Evolutionary conservation across 2,329 filamentous ascomycete genomes (phyloP).

Genomic region (Monosporascus sp.): DNA sequence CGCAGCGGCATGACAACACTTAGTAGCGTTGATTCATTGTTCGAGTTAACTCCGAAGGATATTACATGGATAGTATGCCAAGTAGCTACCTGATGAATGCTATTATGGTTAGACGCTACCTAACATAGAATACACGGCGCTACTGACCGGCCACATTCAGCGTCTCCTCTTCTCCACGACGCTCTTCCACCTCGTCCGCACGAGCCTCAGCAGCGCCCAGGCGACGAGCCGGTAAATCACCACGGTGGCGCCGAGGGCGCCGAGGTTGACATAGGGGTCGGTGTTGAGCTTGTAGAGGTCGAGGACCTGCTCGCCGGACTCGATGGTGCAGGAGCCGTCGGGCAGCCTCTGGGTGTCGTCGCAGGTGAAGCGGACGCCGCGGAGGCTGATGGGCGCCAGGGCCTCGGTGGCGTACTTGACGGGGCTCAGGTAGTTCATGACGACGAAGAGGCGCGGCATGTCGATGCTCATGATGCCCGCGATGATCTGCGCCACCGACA

Average conservation of each 20-base stretch:
- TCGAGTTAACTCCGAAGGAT: too few relatives aligned
- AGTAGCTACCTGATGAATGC: too few relatives aligned
- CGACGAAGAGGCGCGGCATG: conserved; percentile 60
- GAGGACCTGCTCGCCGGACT: conserved; percentile 62
- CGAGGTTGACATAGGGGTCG: conserved; percentile 54
- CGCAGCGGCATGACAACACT: too few relatives aligned
- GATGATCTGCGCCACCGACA: conserved; percentile 67
- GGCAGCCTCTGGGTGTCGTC: conserved; percentile 52
- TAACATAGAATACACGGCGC: too few relatives aligned
- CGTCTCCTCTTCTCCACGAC: conserved; percentile 17
- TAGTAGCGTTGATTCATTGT: too few relatives aligned
- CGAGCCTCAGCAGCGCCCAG: conserved; percentile 50
- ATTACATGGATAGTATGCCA: too few relatives aligned
- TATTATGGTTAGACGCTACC: too few relatives aligned
- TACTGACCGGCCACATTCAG: not conserved
- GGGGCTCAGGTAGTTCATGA: conserved; percentile 66
- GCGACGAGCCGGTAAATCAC: conserved; percentile 62
- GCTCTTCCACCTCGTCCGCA: conserved; percentile 46
- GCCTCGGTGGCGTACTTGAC: conserved; percentile 65
- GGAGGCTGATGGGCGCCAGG: conserved; percentile 60
- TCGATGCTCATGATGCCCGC: conserved; percentile 65
- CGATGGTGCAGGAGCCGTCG: conserved; percentile 57
- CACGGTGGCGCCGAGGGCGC: conserved; percentile 56
- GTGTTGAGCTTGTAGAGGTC: conserved; percentile 61
- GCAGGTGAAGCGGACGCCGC: conserved; percentile 59